Base-by-base conservation (phyloP, 805 yeast genomes). In the Hanseniaspora clermontiae region DNA sequence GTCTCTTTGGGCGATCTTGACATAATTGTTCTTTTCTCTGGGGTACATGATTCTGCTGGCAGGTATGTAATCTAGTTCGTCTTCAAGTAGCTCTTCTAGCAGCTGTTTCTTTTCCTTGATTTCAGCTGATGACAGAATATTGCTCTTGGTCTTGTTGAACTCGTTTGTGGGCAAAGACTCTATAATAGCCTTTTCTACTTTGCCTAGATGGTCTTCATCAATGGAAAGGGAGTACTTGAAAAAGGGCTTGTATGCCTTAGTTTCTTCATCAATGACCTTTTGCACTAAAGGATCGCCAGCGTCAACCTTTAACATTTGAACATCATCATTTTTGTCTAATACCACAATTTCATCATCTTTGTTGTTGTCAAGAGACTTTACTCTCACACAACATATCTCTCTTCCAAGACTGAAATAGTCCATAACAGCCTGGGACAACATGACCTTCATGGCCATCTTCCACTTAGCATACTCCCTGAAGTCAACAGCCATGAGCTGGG, bases 361-460 rank as follows among this genome's bases (percentile, higher is more conserved):
- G 14, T 7, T 34, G 14, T 3, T 55, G 5, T 60, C 60, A 27
- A 45, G 60, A 27, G 50, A 57, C 1, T 59, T 60, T 2, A 40
- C 58, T 58, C 76, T 79, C 14, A 87, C 71, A 63, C 95, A 83
- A 60, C 79, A 76, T 37, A 39, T 6, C 20, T 77, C 77, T 64
- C 80, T 81, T 0, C 96, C 96, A 61, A 77, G 79, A 1, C 64
- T 72, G 95, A 95, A 87, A 66, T 81, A 88, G 59, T 87, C 95
- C 64, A 72, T 69, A 1, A 91, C 77, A 0, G 89, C 84, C 58
- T 80, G 82, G 0, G 96, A 84, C 36, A 90, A 70, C 46, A 75
- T 73, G 11, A 79, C 76, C 65, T 93, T 84, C 55, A 83, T 77
- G 0, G 88, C 86, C 58, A 80, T 71, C 65, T 84, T 87, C 65